These are phyloP conservation scores for Mycena citricolor DNA, from an alignment of 1,284 basidiomycete species.

Conservation along the genomic window DNA sequence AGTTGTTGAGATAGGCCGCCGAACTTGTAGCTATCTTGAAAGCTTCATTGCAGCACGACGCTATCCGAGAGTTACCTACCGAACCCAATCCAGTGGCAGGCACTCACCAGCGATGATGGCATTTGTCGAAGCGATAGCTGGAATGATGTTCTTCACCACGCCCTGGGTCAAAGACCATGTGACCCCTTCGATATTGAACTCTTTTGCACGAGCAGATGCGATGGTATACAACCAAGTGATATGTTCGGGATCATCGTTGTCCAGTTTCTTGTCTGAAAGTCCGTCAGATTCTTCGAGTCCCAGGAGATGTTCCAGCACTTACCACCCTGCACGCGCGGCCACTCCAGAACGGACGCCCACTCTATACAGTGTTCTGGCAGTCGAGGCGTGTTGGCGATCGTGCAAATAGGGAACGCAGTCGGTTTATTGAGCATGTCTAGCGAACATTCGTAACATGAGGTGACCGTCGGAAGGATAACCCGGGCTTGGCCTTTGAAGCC, in stretches of 20 bases:
- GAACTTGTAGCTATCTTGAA: conserved; percentile 98
- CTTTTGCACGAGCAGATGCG: conserved; percentile 80
- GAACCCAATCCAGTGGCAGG: background rate
- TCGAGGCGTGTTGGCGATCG: conserved; percentile 97
- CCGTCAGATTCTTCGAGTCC: conserved; percentile 11
- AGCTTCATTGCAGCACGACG: conserved; percentile 98
- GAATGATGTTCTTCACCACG: conserved; percentile 99
- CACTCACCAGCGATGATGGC: conserved; percentile 87
- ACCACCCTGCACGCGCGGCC: conserved; percentile 92
- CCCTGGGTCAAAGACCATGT: conserved; percentile 98
- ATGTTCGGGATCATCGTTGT: conserved; percentile 96
- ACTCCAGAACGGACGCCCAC: conserved; percentile 99
- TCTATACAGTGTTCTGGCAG: conserved; percentile 99
- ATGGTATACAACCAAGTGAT: conserved; percentile 91
- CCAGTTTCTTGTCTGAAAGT: conserved; percentile 82
- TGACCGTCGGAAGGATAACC: conserved; percentile 93
- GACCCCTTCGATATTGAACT: conserved; percentile 96
- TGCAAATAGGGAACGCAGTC: conserved; percentile 97
- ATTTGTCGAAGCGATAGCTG: conserved; percentile 95
- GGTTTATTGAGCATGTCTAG: conserved; percentile 98
- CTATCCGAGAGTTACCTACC: conserved; percentile 40
- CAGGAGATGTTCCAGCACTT: conserved; percentile 21
- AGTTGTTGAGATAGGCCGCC: conserved; percentile 95
- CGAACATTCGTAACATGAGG: conserved; percentile 98
- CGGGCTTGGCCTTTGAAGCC: conserved; percentile 99